phyloP scores from a whole-genome alignment of 306 rosid genomes.

The Datisca glomerata region DNA sequence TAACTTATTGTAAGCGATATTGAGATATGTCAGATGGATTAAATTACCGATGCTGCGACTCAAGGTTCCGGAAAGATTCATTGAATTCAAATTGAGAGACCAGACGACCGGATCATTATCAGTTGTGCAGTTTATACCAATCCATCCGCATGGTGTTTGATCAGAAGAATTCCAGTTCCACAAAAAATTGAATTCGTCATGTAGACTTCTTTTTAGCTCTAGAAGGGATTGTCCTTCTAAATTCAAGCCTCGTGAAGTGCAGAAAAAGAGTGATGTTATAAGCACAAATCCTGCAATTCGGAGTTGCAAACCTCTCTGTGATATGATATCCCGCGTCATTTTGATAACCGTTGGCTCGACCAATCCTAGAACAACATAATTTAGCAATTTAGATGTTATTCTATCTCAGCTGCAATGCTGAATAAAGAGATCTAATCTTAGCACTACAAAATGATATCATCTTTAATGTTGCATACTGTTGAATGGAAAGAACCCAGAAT shows the following conservation, averaged over 20 bases:
- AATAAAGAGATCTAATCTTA: no score
- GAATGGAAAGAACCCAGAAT: no score
- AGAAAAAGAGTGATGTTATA: neutral
- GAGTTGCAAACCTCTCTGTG: neutral
- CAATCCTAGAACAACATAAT: neutral
- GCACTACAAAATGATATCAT: no score
- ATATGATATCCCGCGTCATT: neutral
- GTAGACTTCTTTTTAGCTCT: constrained; percentile 38
- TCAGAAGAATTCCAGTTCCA: constrained; percentile 49
- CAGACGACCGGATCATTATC: constrained; percentile 27
- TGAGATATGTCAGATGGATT: constrained; percentile 32
- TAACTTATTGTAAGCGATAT: constrained; percentile 41
- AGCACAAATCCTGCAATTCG: neutral
- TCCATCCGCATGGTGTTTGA: constrained; percentile 72
- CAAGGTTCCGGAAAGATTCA: constrained; percentile 60
- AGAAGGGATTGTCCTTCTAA: constrained; percentile 49
- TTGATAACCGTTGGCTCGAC: neutral
- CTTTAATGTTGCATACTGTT: no score
- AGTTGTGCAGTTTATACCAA: constrained; percentile 42
- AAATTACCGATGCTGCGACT: constrained; percentile 48
- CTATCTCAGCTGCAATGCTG: no score
- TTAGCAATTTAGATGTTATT: neutral
- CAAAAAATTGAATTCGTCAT: constrained; percentile 26
- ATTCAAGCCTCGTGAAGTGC: constrained; percentile 22
- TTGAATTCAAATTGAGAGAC: constrained; percentile 37